These are phyloP conservation scores for Alternaria hordeiaustralica DNA, from an alignment of 2,329 filamentous ascomycete species.

Conservation along the genomic window DNA sequence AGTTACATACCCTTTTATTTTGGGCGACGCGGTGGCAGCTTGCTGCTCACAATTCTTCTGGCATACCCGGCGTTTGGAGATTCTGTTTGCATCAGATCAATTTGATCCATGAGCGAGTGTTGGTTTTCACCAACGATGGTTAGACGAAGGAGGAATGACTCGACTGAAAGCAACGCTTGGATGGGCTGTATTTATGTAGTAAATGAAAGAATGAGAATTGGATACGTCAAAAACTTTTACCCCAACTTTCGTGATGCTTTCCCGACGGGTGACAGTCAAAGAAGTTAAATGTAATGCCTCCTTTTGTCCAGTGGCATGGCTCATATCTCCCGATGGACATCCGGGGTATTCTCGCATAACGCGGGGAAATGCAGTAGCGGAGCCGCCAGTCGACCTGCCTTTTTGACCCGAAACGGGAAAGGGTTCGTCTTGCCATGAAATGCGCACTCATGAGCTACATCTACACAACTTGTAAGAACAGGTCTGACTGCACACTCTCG, in stretches of 20 bases:
- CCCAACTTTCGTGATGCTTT: not conserved
- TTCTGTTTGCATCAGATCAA: conserved; percentile 23
- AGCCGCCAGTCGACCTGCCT: conserved; percentile 2
- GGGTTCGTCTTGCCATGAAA: not conserved
- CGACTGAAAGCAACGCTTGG: conserved; percentile 21
- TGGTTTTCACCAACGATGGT: conserved; percentile 7
- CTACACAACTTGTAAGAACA: not conserved
- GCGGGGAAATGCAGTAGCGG: conserved; percentile 13
- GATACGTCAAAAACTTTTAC: conserved; percentile 13
- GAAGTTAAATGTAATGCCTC: not conserved
- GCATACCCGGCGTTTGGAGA: conserved; percentile 43
- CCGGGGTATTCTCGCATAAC: conserved; percentile 20
- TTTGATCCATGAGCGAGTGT: conserved; percentile 14
- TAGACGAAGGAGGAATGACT: conserved; percentile 15
- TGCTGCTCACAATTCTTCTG: conserved; percentile 33
- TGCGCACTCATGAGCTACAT: not conserved
- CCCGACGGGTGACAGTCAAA: not conserved
- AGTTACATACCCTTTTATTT: conserved; percentile 40
- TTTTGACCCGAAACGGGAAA: conserved; percentile 6
- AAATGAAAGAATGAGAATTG: conserved; percentile 32
- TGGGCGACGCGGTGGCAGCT: conserved; percentile 29
- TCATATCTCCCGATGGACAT: not conserved
- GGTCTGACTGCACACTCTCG: not conserved
- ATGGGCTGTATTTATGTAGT: conserved; percentile 39
- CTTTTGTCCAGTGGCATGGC: not conserved